Conservation (phyloP, 2,329 filamentous ascomycete genomes). For the Ilyonectria robusta region DNA sequence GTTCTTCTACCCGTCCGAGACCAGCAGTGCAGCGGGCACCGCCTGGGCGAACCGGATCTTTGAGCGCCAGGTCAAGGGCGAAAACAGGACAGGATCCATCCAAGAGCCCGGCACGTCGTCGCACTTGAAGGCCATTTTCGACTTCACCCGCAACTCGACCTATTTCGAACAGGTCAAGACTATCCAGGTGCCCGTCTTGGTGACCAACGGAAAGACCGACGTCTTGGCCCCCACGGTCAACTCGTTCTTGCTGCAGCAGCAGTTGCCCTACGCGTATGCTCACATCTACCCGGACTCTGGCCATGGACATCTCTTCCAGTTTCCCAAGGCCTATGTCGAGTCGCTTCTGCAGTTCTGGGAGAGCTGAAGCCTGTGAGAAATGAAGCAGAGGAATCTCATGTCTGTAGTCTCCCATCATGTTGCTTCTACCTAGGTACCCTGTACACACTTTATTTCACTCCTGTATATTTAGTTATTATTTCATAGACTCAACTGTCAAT, state of each 20-base stretch:
- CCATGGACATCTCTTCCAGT: background rate
- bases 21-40: background rate
- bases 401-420: too few relatives aligned
- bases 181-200: background rate
- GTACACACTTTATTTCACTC: too few relatives aligned
- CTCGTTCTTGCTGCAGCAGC: constrained; percentile 3
- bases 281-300: constrained; percentile 5
- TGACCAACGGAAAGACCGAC: constrained; percentile 9
- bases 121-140: too few relatives aligned
- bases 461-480: too few relatives aligned
- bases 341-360: background rate
- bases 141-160: too few relatives aligned
- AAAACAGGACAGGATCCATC: background rate
- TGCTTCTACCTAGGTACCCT: too few relatives aligned
- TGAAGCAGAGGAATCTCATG: too few relatives aligned
- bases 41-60: background rate
- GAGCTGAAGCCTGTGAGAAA: too few relatives aligned
- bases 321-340: background rate
- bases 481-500: too few relatives aligned
- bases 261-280: background rate
- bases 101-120: too few relatives aligned
- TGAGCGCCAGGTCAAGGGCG: constrained; percentile 2
- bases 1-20: constrained; percentile 1
- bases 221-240: background rate
- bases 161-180: background rate